Evolutionary conservation across 2,329 filamentous ascomycete genomes (phyloP).

Genomic region (Botrytis medusae): DNA sequence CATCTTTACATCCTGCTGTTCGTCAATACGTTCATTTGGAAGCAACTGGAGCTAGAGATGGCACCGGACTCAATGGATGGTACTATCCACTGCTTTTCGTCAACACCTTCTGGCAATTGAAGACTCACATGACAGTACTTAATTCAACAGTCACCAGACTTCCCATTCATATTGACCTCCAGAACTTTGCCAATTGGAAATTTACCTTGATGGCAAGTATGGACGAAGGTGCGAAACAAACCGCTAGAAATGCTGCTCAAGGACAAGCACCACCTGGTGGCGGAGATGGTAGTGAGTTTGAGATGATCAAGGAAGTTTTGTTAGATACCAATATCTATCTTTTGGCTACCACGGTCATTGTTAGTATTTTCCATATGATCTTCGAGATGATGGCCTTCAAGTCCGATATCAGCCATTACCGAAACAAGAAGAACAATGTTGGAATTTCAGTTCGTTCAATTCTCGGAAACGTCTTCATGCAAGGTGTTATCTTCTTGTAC

Average conservation of each 20-base stretch:
- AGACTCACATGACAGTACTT: conserved; percentile 83
- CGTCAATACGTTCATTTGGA: conserved; percentile 80
- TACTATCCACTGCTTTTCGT: conserved; percentile 88
- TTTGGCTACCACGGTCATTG: conserved; percentile 77
- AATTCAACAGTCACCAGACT: conserved; percentile 85
- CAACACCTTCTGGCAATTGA: conserved; percentile 97
- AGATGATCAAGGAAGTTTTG: conserved; percentile 95
- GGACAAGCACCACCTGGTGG: conserved; percentile 57
- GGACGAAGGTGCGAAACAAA: conserved; percentile 84
- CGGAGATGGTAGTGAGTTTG: conserved; percentile 89
- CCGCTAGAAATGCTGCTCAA: conserved; percentile 72
- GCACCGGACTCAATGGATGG: conserved; percentile 84
- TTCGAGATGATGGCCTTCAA: conserved; percentile 97
- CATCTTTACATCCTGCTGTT: conserved; percentile 68
- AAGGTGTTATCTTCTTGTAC: conserved; percentile 92
- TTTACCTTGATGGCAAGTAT: conserved; percentile 82
- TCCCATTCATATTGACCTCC: conserved; percentile 79
- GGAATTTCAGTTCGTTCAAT: conserved; percentile 96
- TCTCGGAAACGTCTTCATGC: conserved; percentile 97
- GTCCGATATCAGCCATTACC: conserved; percentile 95
- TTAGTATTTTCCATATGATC: conserved; percentile 87
- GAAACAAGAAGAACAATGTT: conserved; percentile 99
- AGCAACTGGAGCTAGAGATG: conserved; percentile 76
- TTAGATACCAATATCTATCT: conserved; percentile 93
- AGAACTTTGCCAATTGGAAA: conserved; percentile 84